Conservation (phyloP, 2,329 filamentous ascomycete species). For the Colletotrichum truncatum region DNA sequence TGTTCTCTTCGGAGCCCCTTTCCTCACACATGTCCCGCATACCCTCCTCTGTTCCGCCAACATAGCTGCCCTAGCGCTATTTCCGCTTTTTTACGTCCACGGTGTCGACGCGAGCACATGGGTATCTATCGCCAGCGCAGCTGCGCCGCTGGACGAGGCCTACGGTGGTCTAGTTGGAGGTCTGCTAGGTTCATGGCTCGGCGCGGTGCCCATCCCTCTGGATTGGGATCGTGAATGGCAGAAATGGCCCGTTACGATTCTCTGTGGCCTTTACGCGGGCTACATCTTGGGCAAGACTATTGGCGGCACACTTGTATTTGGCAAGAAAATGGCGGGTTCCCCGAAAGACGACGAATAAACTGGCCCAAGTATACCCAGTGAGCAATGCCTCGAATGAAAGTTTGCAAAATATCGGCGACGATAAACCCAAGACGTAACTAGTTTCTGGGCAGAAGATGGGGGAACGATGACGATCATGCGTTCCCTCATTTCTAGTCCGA, state of each 20-base stretch:
- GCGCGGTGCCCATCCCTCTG: slow-evolving; percentile 92
- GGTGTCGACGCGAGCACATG: slow-evolving; percentile 79
- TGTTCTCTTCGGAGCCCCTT: slow-evolving; percentile 90
- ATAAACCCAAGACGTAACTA: neutral
- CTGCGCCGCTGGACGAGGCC: slow-evolving; percentile 81
- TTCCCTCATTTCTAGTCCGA: neutral
- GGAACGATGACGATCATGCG: neutral
- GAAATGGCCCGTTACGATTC: slow-evolving; percentile 93
- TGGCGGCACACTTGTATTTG: slow-evolving; percentile 61
- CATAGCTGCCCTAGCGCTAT: slow-evolving; percentile 79
- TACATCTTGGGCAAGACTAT: slow-evolving; percentile 75
- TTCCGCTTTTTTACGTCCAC: slow-evolving; percentile 86
- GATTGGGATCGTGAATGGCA: slow-evolving; percentile 99
- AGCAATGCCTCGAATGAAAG: neutral
- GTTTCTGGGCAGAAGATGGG: neutral
- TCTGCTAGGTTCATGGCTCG: slow-evolving; percentile 86
- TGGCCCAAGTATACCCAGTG: neutral
- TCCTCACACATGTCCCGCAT: slow-evolving; percentile 81
- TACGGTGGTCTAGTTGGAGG: slow-evolving; percentile 86
- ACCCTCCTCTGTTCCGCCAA: slow-evolving; percentile 85
- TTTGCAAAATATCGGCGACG: neutral
- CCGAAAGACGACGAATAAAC: slow-evolving; percentile 11
- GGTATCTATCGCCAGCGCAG: slow-evolving; percentile 72
- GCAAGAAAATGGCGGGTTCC: slow-evolving; percentile 48
- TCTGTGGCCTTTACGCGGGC: slow-evolving; percentile 84